Base-by-base conservation (phyloP, 352 stramenopile genomes). In the Phytopythium chamaehyphon region DNA sequence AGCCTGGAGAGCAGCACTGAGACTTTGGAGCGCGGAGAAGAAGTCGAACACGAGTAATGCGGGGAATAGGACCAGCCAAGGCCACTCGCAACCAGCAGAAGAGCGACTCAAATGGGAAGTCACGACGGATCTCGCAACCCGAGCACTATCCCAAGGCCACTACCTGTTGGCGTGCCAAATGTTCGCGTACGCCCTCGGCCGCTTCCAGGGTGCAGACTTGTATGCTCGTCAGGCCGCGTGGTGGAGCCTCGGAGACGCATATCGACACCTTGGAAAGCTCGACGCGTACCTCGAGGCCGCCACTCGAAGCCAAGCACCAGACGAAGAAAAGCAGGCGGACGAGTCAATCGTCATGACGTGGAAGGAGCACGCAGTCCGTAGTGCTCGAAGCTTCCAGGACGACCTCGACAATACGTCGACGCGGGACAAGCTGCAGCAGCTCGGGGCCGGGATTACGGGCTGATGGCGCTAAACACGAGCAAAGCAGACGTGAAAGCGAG, bases 171-270 rank as follows among this genome's bases (percentile, higher is more conserved):
- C 60, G 6, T 79, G 66, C 21, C 59, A 57, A 3, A 37, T 71
- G 6, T 70, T 83, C 37, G 50, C 83, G 8, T 77, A 84, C 26
- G 73, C 67, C 14, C 54, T 88, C 37, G 62, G 79, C 21, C 60
- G 66, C 7, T 26, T 49, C 21, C 43, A 31, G 0, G 42, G 43
- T 12, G 14, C 31, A 3, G 50, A 47, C 22, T 23, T 54, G 9
- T 23, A 48, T 11, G 64, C 74, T 28, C 42, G 40, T 16, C 59
- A 54, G 14, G 45, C 42, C 3, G 59, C 65, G 24, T 91, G 77
- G 77, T 76, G 75, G 63, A 59, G 45, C 18, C 63, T 91, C n/a
- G 69, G 69, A 3, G 77, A 91, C 54, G 55, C 66, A 7, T 85
- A 88, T 56, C 73, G 73, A 0, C 80, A 88, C 43, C 49, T 91